Evolutionary conservation across 1,139 yeast species (phyloP), one percentile per base, ranked within the genome.

Genomic region (Yamadazyma kanchanaburiensis): DNA sequence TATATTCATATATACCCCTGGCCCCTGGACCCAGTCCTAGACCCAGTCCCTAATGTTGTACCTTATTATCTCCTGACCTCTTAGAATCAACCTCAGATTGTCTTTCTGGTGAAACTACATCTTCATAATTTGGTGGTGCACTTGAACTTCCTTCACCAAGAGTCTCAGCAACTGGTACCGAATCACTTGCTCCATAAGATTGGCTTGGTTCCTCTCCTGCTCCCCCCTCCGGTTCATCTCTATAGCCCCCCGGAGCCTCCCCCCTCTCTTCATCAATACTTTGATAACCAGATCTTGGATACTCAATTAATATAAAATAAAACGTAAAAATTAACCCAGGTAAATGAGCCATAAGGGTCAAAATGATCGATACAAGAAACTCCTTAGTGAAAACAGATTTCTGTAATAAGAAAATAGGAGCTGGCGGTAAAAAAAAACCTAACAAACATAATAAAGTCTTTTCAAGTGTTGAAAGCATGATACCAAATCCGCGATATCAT

Each of bases 391-490:
- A 52, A 19, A 61, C 39, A 15, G 56, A 42, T 34, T 53, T 51
- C 27, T 52, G 50, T 30, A 61, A 41, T 12, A 66, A 42, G 29
- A 56, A 56, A 11, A 65, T 48, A 1, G 72, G 68, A 26, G 64
- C 51, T 3, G 73, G 73, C 4, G 73, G 73, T 26, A 65, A 38
- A 6, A 65, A 38, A 11, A 64, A 34, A 8, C 60, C 66, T 42
- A 62, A 46, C 7, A 61, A 25, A 12, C 53, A 50, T 39, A 66
- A 52, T n/a, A n/a, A n/a, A n/a, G n/a, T n/a, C n/a, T n/a, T n/a
- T n/a, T n/a, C n/a, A n/a, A n/a, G n/a, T n/a, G n/a, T n/a, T n/a
- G n/a, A n/a, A n/a, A n/a, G n/a, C n/a, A n/a, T n/a, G n/a, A n/a
- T n/a, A n/a, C n/a, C n/a, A n/a, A n/a, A n/a, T n/a, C n/a, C n/a